These are phyloP conservation scores for Thelonectria blattea DNA, from an alignment of 2,329 filamentous ascomycete genomes.

Conservation along the genomic window DNA sequence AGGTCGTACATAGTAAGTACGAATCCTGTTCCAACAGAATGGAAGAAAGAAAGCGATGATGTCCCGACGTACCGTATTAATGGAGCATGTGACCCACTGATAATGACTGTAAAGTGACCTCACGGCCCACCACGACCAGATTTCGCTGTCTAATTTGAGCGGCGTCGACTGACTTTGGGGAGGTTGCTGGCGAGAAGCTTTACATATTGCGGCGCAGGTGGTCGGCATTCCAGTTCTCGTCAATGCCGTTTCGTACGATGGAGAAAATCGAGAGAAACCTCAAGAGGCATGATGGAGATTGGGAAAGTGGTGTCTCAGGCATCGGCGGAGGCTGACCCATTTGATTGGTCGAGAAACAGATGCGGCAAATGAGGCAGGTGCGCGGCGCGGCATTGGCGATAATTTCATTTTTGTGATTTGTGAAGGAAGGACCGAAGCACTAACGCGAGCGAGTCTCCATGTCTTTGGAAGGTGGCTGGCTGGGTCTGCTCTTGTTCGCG, in stretches of 20 bases:
- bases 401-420: background rate
- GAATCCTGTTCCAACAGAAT: background rate
- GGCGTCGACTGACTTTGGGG: background rate
- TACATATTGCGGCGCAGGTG: background rate
- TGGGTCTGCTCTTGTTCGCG: background rate
- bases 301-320: constrained; percentile 10
- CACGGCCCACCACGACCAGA: background rate
- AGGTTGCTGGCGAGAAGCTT: background rate
- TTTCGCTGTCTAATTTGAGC: constrained; percentile 1
- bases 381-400: background rate
- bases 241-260: too few species aligned
- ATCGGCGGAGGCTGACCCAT: background rate
- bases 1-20: background rate
- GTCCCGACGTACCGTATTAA: background rate
- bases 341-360: constrained; percentile 1
- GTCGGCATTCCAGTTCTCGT: background rate
- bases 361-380: background rate
- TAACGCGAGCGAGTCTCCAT: background rate
- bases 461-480: too few species aligned
- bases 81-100: constrained; percentile 6
- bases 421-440: background rate
- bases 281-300: background rate
- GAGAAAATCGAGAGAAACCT: background rate
- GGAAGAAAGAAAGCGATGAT: background rate
- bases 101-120: background rate